phyloP scores from a whole-genome alignment of 352 stramenopile species.

The Phytophthora lateralis region DNA sequence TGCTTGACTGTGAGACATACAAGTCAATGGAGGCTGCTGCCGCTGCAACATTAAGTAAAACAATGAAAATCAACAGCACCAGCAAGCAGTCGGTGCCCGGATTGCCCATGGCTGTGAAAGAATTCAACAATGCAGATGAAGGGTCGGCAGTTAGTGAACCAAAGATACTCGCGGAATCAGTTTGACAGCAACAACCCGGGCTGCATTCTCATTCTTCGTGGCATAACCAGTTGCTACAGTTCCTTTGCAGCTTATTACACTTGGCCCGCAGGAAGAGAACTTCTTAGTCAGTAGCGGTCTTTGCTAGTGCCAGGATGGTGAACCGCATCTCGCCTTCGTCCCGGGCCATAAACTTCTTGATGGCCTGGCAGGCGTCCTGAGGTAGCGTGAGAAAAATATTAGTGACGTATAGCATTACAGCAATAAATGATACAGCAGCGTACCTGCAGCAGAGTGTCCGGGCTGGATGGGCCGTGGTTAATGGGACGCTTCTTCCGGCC shows the following conservation, averaged over 20 bases:
- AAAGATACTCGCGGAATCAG: conserved; percentile 6
- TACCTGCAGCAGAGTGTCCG: conserved; percentile 86
- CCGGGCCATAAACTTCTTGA: conserved; percentile 94
- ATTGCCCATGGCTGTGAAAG: conserved; percentile 1
- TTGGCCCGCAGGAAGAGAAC: background rate
- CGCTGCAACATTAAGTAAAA: conserved; percentile 3
- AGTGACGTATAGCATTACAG: background rate
- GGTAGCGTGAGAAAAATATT: background rate
- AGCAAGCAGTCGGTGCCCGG: background rate
- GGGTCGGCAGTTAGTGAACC: conserved; percentile 21
- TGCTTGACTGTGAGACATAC: conserved; percentile 58
- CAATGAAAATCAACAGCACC: conserved; percentile 2
- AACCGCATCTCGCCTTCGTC: conserved; percentile 95
- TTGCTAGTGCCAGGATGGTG: conserved; percentile 93
- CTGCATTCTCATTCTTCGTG: conserved; percentile 10
- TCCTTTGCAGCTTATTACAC: conserved; percentile 13
- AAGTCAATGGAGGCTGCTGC: conserved; percentile 40
- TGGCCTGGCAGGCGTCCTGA: conserved; percentile 88
- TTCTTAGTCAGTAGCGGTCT: conserved; percentile 48
- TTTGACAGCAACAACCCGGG: background rate
- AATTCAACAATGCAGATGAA: conserved; percentile 16
- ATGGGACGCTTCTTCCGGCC: conserved; percentile 94
- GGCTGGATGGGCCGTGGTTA: conserved; percentile 91
- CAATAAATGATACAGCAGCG: background rate
- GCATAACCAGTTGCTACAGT: conserved; percentile 14